Evolutionary conservation across 805 yeast species (phyloP).

Genomic region (Maudiozyma saulgeensis): DNA sequence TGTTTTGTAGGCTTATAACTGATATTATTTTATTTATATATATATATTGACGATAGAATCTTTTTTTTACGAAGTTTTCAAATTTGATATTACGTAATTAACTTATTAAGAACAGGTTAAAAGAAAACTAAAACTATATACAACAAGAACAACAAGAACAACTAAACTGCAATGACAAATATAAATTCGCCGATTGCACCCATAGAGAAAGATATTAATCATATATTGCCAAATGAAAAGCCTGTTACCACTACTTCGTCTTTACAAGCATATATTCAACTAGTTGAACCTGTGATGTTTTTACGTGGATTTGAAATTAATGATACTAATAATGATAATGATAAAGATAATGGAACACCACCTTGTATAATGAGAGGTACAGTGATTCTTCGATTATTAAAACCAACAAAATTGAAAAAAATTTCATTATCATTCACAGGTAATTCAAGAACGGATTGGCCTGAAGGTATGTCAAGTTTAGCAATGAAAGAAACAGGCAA

Average conservation of each 20-base stretch:
- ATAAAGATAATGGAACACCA: background rate
- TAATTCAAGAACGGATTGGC: constrained; percentile 76
- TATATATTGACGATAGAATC: too few relatives aligned
- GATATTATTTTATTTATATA: too few relatives aligned
- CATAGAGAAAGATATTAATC: constrained; percentile 37
- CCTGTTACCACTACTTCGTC: constrained; percentile 56
- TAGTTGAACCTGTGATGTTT: constrained; percentile 71
- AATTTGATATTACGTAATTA: too few relatives aligned
- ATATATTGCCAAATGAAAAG: constrained; percentile 24
- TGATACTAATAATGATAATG: background rate
- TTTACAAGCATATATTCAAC: constrained; percentile 51
- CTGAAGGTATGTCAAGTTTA: constrained; percentile 92
- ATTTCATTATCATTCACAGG: constrained; percentile 57
- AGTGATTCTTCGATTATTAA: constrained; percentile 52
- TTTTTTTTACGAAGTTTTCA: too few relatives aligned
- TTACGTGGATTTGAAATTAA: constrained; percentile 67
- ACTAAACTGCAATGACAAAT: background rate
- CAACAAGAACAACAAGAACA: background rate
- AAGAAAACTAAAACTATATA: too few relatives aligned
- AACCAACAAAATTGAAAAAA: constrained; percentile 58
- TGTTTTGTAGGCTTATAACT: too few relatives aligned
- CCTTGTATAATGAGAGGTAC: constrained; percentile 57
- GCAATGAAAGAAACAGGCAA: constrained; percentile 10
- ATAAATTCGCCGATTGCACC: constrained; percentile 37
- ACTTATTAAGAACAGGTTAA: too few relatives aligned